Conservation (phyloP, 768 basidiomycete genomes). For the Tubosaeta brunneosetosa region DNA sequence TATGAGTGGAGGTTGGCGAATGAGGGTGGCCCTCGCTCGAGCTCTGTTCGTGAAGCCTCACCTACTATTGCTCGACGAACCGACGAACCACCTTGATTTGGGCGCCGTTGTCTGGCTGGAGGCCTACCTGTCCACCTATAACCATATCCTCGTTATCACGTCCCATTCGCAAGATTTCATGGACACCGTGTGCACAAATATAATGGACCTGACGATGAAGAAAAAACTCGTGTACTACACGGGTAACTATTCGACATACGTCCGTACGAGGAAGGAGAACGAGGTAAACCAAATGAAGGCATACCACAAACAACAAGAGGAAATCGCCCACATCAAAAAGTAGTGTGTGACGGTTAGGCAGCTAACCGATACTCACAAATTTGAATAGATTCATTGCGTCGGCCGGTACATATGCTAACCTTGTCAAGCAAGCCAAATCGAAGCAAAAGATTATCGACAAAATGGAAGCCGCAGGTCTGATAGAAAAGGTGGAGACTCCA, state of each 20-base stretch:
- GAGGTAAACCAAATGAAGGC: slow-evolving; percentile 99
- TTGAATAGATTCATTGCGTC: slow-evolving; percentile 84
- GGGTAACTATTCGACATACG: slow-evolving; percentile 97
- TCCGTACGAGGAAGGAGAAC: slow-evolving; percentile 93
- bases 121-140: slow-evolving; percentile 96
- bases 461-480: slow-evolving; percentile 98
- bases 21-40: slow-evolving; percentile 95
- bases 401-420: slow-evolving; percentile 99
- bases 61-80: slow-evolving; percentile 89
- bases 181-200: slow-evolving; percentile 95
- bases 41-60: slow-evolving; percentile 97
- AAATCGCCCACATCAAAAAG: slow-evolving; percentile 98
- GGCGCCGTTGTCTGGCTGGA: slow-evolving; percentile 99
- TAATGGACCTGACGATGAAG: slow-evolving; percentile 91
- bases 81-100: slow-evolving; percentile 90
- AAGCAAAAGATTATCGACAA: slow-evolving; percentile 99
- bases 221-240: slow-evolving; percentile 94
- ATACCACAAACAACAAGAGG: slow-evolving; percentile 96
- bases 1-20: slow-evolving; percentile 99
- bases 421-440: slow-evolving; percentile 97
- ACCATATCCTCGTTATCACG: slow-evolving; percentile 96
- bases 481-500: slow-evolving; percentile 81
- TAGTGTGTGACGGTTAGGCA: slow-evolving; percentile 30
- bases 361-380: slow-evolving; percentile 7
- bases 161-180: slow-evolving; percentile 99